A percentile compares a stretch with the other conserved stretches of the same genome.
phyloP scores from a whole-genome alignment of 768 basidiomycete genomes.

The Rhodotorula diobovata region DNA sequence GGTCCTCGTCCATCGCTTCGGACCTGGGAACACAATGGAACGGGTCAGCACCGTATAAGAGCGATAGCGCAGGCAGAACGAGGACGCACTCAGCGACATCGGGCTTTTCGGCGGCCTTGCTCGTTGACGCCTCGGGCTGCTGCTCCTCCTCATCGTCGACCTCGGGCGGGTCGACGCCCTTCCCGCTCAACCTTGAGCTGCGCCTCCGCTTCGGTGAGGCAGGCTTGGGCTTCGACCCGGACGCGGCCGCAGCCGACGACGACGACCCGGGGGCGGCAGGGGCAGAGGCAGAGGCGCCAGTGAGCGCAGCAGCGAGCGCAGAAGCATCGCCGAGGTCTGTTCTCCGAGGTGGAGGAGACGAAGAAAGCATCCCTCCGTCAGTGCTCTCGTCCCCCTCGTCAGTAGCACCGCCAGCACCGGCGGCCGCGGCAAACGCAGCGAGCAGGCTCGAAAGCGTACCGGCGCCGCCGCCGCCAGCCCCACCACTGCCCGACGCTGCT shows the following conservation, averaged over 20 bases:
- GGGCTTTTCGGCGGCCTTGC: not conserved
- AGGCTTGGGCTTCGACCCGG: not conserved
- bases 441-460: conserved; percentile 76
- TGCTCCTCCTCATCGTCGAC: not conserved
- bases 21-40: not conserved
- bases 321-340: conserved; percentile 5
- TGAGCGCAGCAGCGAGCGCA: not conserved
- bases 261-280: not conserved
- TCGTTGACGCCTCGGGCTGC: conserved; percentile 1
- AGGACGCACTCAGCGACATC: not conserved
- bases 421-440: conserved; percentile 71
- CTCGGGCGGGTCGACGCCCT: conserved; percentile 9
- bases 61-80: no score
- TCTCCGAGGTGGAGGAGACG: not conserved
- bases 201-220: conserved; percentile 15
- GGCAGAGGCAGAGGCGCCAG: not conserved
- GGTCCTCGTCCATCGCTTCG: conserved; percentile 10
- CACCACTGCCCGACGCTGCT: conserved; percentile 33
- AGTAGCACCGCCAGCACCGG: conserved; percentile 58
- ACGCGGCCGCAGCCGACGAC: not conserved
- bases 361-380: conserved; percentile 4
- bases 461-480: conserved; percentile 7
- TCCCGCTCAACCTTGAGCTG: conserved; percentile 37
- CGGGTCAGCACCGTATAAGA: not conserved
- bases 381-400: conserved; percentile 1